Base-by-base conservation (phyloP, 1,139 yeast species). In the Meyerozyma smithsonii region DNA sequence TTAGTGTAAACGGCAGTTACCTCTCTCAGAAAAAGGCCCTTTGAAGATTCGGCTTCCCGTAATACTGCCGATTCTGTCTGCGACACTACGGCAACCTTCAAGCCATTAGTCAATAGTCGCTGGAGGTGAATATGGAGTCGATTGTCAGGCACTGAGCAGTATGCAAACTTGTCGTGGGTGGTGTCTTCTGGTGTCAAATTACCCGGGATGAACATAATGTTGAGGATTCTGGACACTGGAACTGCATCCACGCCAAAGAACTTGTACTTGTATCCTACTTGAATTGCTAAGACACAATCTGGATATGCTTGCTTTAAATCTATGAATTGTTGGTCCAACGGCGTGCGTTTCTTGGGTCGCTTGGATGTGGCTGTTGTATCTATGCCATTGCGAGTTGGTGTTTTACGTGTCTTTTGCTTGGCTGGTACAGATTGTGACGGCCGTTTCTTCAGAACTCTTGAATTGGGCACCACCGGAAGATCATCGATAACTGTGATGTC, bases 191-290 rank as follows among this genome's bases (percentile, higher is more conserved):
- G 50, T 4, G 75, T 64, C 30, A 74, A 52, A 49, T 79, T 76
- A 0, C 94, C 90, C 0, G 85, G 83, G 1, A 87, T 72, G 20
- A 83, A 65, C 79, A 82, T 82, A 39, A 86, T 83, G 45, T 84
- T 82, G 30, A 88, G 61, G 11, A 83, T 70, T 38, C 69, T 62
- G 8, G 95, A 73, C 0, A 83, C 96, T 3, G 66, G 66, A 14
- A 65, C 69, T 0, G 97, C 97, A 62, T 90, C 97, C 40, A 79
- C 74, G 0, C 95, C 96, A 56, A 79, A 88, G 43, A 89, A 81
- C 54, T 85, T 85, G 63, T 81, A 92, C 59, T 88, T 88, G 62
- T 92, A 92, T 0, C 98, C 98, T 7, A 86, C 94, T 55, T 92
- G 94, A 18, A 92, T 72, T 0, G 92, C 80, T 6, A 92, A 65